Evolutionary conservation across 2,329 filamentous ascomycete species (phyloP).

Genomic region (Clarireedia homoeocarpa): DNA sequence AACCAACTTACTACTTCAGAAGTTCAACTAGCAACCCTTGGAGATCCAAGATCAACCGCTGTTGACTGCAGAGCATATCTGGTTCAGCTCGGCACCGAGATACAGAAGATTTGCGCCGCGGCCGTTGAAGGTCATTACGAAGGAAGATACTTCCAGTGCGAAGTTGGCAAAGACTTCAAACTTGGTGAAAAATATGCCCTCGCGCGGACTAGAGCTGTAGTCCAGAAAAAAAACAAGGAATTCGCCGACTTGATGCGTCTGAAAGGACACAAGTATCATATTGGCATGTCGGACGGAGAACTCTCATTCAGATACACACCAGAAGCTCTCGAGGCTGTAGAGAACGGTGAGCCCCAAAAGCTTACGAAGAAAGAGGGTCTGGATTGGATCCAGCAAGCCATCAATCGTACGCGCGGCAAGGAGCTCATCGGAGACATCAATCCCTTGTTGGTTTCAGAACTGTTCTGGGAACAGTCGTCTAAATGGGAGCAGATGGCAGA

Average conservation of each 20-base stretch:
- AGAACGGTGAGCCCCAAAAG: constrained; percentile 15
- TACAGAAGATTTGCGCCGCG: constrained; percentile 26
- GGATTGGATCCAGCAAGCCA: constrained; percentile 20
- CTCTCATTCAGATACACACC: background rate
- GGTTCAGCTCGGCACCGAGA: constrained; percentile 24
- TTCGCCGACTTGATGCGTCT: constrained; percentile 23
- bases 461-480: constrained; percentile 34
- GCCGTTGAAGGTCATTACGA: constrained; percentile 30
- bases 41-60: constrained; percentile 12
- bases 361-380: constrained; percentile 19
- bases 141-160: constrained; percentile 21
- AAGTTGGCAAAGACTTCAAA: constrained; percentile 13
- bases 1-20: constrained; percentile 2
- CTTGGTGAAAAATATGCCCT: constrained; percentile 12
- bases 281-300: constrained; percentile 14
- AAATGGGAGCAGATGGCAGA: constrained; percentile 30
- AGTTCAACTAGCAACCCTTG: constrained; percentile 10
- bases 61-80: constrained; percentile 23
- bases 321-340: background rate
- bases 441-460: constrained; percentile 32
- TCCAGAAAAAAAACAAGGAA: constrained; percentile 26
- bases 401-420: constrained; percentile 23
- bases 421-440: constrained; percentile 35
- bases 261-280: constrained; percentile 27
- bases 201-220: constrained; percentile 23